Percentiles rank a stretch among this genome's conserved stretches.
These are phyloP conservation scores for Fraxinus sp. DNA, from an alignment of 305 asterid species.

Conservation along the genomic window DNA sequence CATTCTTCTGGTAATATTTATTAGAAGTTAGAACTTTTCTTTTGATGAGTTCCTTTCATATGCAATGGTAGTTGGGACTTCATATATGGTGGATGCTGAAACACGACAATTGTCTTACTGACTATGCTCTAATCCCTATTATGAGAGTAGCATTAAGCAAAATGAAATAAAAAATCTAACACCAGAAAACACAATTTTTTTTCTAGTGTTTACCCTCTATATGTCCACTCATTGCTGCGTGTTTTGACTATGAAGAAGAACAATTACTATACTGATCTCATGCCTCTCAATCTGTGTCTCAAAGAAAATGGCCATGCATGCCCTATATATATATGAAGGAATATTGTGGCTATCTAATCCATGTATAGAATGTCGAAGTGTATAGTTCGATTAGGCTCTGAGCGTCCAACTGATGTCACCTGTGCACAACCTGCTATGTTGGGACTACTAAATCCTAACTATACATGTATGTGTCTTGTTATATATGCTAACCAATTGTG, in stretches of 20 bases:
- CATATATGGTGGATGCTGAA: neutral
- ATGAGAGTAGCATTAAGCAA: neutral
- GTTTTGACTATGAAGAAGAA: neutral
- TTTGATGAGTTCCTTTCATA: neutral
- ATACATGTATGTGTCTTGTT: neutral
- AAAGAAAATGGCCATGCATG: neutral
- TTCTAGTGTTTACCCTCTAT: neutral
- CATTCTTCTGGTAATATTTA: conserved; percentile 47
- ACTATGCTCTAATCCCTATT: neutral
- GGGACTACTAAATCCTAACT: neutral
- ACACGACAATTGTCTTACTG: neutral
- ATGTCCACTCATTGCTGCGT: neutral
- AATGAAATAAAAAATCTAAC: neutral
- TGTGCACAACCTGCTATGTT: neutral
- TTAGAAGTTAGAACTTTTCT: neutral
- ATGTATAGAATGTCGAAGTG: neutral
- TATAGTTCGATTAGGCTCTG: neutral
- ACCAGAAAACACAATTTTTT: neutral
- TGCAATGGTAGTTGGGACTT: neutral
- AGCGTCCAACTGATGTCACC: neutral
- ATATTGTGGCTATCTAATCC: neutral
- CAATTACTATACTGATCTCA: neutral
- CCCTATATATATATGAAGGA: neutral
- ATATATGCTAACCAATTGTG: neutral
- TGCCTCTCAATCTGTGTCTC: neutral